Evolutionary conservation across 1,284 basidiomycete species (phyloP).

Genomic region (Cryptococcus sp.): DNA sequence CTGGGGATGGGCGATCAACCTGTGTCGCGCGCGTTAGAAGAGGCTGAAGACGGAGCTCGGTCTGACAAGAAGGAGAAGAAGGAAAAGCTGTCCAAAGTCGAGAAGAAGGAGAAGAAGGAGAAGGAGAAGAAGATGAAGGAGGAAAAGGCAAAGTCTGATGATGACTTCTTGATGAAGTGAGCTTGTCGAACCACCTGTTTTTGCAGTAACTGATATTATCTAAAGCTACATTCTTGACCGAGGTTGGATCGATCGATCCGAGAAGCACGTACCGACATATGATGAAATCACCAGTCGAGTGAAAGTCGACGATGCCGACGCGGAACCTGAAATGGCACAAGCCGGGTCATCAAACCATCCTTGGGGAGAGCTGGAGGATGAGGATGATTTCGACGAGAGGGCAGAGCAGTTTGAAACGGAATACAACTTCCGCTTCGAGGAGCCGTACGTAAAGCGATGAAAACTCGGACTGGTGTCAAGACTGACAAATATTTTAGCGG

Average conservation of each 20-base stretch:
- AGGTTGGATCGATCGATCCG: slow-evolving; percentile 84
- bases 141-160: slow-evolving; percentile 47
- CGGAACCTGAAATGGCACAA: slow-evolving; percentile 33
- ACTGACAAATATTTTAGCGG: slow-evolving; percentile 56
- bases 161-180: slow-evolving; percentile 84
- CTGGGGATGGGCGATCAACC: slow-evolving; percentile 52
- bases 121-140: slow-evolving; percentile 33
- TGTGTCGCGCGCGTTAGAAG: slow-evolving; percentile 30
- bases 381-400: slow-evolving; percentile 67
- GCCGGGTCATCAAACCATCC: slow-evolving; percentile 36
- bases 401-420: slow-evolving; percentile 73
- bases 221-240: slow-evolving; percentile 88
- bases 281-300: slow-evolving; percentile 64
- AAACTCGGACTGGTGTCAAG: too few species aligned
- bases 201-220: not conserved
- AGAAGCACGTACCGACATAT: slow-evolving; percentile 75
- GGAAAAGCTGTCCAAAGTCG: slow-evolving; percentile 56
- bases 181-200: slow-evolving; percentile 39
- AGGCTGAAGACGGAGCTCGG: slow-evolving; percentile 57
- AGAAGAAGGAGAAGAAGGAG: slow-evolving; percentile 57
- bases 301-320: slow-evolving; percentile 41
- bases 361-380: slow-evolving; percentile 55
- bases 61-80: slow-evolving; percentile 69
- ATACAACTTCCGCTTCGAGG: slow-evolving; percentile 95
- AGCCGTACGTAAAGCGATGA: slow-evolving; percentile 64